Base-by-base conservation (phyloP, 495 filamentous ascomycete genomes). In the Xylaria curta region DNA sequence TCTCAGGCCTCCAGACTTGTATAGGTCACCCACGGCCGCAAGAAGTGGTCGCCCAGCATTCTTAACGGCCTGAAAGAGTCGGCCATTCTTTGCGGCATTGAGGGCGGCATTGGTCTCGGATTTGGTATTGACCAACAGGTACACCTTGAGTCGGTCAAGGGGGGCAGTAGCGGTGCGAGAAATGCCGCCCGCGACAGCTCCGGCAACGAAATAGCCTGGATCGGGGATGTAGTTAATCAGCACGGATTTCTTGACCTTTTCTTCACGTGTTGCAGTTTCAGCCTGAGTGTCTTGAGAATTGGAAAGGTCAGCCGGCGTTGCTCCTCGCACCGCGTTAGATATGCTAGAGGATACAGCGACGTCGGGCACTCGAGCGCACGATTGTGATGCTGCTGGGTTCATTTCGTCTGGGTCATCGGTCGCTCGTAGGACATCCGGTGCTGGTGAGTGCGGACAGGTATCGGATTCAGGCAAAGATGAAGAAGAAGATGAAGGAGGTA, bases 121-220 rank as follows among this genome's bases (percentile, higher is more conserved):
- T 47, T 88, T 89, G 49, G 93, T 95, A 82, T 97, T 94, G 26
- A 97, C 95, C 76, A 99, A 97, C 54, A 99, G 90, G 80, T 97
- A 98, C 69, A 99, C 95, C 80, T 98, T 98, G 64, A 99, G 88
- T 75, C 96, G 94, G 82, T 99, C 96, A 81, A 99, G 89, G 62
- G 96, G 96, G 24, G 96, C 96, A 53, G 96, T 99, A 68, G 93
- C 90, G 79, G 96, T 97, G 72, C 96, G 89, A 70, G 95, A 98
- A 67, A 97, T 90, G 76, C 91, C 94, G 70, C 96, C 96, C 73
- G 96, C 94, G 66, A 97, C 84, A 73, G 93, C 96, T 81, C 96
- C 96, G 74, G 97, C 97, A 85, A 95, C 81, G 81, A 99, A 99
- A 83, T 99, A 99, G 85, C 95, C 95, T 97, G 93, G 81, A 82